Conservation (phyloP, 2,329 filamentous ascomycete genomes). For the Chaetoscypha palmicola region DNA sequence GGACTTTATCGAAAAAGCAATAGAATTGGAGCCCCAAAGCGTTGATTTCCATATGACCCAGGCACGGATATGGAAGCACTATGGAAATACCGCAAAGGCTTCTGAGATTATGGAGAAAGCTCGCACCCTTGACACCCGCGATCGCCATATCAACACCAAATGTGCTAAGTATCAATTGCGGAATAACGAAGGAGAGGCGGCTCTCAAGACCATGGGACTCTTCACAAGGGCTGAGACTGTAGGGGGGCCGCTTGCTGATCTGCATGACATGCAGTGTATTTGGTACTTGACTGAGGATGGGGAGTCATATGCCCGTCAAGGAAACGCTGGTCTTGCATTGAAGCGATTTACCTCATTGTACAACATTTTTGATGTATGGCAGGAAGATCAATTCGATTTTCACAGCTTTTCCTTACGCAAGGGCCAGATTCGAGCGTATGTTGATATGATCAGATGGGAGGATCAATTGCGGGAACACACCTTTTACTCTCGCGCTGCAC, state of each 20-base stretch:
- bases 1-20: constrained; percentile 75
- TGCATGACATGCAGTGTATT: constrained; percentile 96
- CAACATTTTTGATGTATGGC: constrained; percentile 94
- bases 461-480: constrained; percentile 86
- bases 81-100: constrained; percentile 71
- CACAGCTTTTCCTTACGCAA: constrained; percentile 96
- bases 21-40: constrained; percentile 69
- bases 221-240: constrained; percentile 89
- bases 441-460: constrained; percentile 97
- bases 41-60: constrained; percentile 95
- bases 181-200: constrained; percentile 83
- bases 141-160: constrained; percentile 98
- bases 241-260: constrained; percentile 80
- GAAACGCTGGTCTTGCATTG: constrained; percentile 75
- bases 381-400: constrained; percentile 98
- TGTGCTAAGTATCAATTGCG: constrained; percentile 93
- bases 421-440: constrained; percentile 87
- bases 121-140: constrained; percentile 75
- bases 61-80: constrained; percentile 89
- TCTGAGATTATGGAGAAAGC: constrained; percentile 84
- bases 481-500: constrained; percentile 79
- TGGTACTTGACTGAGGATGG: constrained; percentile 97
- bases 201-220: constrained; percentile 80
- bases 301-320: constrained; percentile 76
- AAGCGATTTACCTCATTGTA: constrained; percentile 86